phyloP scores from a whole-genome alignment of 2,329 filamentous ascomycete species.

The Monilinia fructicola region DNA sequence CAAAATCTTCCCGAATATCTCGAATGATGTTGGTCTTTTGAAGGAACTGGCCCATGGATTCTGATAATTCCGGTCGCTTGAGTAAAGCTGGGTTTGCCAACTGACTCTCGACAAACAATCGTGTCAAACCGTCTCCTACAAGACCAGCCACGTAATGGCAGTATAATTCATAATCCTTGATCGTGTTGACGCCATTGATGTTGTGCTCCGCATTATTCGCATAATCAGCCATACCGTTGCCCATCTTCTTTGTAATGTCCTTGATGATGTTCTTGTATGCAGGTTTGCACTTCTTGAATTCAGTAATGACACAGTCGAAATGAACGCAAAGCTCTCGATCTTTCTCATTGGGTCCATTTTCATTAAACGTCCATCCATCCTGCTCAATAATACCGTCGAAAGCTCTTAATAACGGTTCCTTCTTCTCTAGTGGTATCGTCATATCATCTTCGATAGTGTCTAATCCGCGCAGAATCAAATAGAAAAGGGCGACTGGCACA shows the following conservation, averaged over 20 bases:
- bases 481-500: slow-evolving; percentile 86
- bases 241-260: slow-evolving; percentile 93
- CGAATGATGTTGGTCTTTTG: slow-evolving; percentile 99
- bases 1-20: slow-evolving; percentile 85
- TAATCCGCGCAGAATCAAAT: slow-evolving; percentile 84
- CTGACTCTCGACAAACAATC: slow-evolving; percentile 82
- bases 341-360: slow-evolving; percentile 88
- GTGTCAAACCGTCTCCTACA: slow-evolving; percentile 91
- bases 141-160: slow-evolving; percentile 98
- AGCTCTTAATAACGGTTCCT: slow-evolving; percentile 80
- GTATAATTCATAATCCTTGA: slow-evolving; percentile 92
- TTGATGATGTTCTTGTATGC: slow-evolving; percentile 83
- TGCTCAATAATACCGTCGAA: slow-evolving; percentile 78
- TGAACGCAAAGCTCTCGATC: slow-evolving; percentile 88
- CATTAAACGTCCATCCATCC: slow-evolving; percentile 88
- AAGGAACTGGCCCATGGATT: slow-evolving; percentile 95
- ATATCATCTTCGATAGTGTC: slow-evolving; percentile 99
- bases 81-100: slow-evolving; percentile 84
- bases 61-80: slow-evolving; percentile 75
- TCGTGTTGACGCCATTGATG: slow-evolving; percentile 73
- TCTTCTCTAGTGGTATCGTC: slow-evolving; percentile 77
- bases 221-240: slow-evolving; percentile 98
- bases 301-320: slow-evolving; percentile 81
- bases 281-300: slow-evolving; percentile 85
- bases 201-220: slow-evolving; percentile 80